Percentiles rank a stretch among this genome's conserved stretches.
Conservation (phyloP, 305 asterid genomes). For the Fraxinus sp. region DNA sequence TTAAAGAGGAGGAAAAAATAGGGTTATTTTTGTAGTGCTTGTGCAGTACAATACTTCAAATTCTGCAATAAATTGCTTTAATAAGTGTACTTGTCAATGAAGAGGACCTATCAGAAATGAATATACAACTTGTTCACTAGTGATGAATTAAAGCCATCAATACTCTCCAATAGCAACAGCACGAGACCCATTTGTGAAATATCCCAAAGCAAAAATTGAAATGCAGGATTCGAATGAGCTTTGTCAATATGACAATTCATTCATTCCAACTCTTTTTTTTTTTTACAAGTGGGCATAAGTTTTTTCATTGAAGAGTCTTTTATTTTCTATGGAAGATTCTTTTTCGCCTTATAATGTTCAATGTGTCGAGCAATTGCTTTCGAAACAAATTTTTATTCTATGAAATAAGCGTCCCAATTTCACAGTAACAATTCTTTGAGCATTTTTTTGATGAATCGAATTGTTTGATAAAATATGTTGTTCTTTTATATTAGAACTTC, state of each 20-base stretch:
- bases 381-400: neutral
- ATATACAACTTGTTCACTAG: neutral
- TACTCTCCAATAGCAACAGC: neutral
- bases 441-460: too few species aligned
- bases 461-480: too few species aligned
- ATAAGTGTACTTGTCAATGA: neutral
- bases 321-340: neutral
- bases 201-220: neutral
- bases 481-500: too few species aligned
- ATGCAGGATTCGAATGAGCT: neutral
- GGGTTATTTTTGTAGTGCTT: neutral
- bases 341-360: neutral
- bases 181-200: neutral
- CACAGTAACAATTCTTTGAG: neutral
- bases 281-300: neutral
- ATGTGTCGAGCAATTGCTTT: neutral
- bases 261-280: neutral
- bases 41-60: neutral
- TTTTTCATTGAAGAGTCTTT: too few species aligned
- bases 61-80: neutral
- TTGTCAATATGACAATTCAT: neutral
- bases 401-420: neutral
- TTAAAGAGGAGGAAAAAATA: neutral
- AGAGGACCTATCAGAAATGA: neutral
- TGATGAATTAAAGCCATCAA: neutral